Evolutionary conservation across 352 stramenopile genomes (phyloP).

Genomic region (Pythium phragmiticola): DNA sequence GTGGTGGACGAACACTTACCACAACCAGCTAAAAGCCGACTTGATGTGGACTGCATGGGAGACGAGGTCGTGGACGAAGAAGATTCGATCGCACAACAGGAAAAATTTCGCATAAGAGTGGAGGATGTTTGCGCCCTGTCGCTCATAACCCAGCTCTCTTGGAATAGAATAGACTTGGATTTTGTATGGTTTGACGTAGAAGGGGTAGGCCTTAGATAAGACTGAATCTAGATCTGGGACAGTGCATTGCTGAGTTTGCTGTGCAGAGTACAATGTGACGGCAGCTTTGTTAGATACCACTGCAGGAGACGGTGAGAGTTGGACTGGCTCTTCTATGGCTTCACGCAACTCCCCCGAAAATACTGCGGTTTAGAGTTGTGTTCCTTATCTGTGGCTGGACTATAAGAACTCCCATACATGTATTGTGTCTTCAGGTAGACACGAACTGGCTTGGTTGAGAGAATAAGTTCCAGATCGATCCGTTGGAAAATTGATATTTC

Average conservation of each 20-base stretch:
- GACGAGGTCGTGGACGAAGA: conserved; percentile 1
- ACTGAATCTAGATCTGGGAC: conserved; percentile 22
- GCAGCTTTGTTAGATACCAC: conserved; percentile 12
- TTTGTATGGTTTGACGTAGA: conserved; percentile 16
- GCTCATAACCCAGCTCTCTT: conserved; percentile 10
- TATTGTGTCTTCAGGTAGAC: neutral
- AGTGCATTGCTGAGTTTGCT: conserved; percentile 13
- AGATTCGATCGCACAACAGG: conserved; percentile 3
- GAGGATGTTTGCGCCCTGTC: conserved; percentile 8
- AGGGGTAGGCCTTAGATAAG: conserved; percentile 18
- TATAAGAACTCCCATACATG: no score
- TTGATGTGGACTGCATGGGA: neutral
- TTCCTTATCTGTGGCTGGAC: no score
- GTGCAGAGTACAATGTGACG: conserved; percentile 13
- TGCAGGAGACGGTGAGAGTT: conserved; percentile 7
- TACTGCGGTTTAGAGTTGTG: neutral
- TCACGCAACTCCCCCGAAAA: neutral
- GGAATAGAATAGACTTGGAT: neutral
- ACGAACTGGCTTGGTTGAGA: neutral
- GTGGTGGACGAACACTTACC: neutral
- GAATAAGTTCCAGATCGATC: conserved; percentile 18
- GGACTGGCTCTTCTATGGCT: conserved; percentile 23
- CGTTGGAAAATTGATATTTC: conserved; percentile 9
- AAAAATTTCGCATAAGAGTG: conserved; percentile 10
- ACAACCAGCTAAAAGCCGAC: conserved; percentile 9